phyloP scores from a whole-genome alignment of 495 filamentous ascomycete species.

The Penicillium goetzii region DNA sequence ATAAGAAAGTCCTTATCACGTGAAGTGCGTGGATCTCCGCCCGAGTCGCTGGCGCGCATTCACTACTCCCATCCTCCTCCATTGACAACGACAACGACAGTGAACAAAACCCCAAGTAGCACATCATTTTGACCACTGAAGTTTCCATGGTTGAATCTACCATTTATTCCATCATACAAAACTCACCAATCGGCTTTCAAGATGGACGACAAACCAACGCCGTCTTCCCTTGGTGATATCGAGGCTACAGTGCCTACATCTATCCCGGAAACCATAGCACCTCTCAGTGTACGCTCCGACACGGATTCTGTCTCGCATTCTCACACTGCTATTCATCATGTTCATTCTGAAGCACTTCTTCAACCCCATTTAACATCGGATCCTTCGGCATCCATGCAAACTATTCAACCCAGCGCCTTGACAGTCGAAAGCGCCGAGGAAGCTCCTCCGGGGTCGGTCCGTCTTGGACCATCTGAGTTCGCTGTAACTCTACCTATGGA shows the following conservation, averaged over 20 bases:
- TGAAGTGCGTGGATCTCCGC: constrained; percentile 7
- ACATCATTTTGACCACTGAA: not conserved
- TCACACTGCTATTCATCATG: constrained; percentile 30
- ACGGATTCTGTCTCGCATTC: constrained; percentile 27
- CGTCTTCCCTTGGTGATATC: constrained; percentile 50
- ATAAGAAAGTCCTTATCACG: constrained; percentile 13
- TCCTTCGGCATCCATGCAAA: constrained; percentile 33
- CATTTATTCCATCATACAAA: not conserved
- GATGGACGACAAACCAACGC: constrained; percentile 30
- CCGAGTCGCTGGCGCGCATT: constrained; percentile 11
- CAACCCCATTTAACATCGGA: constrained; percentile 25
- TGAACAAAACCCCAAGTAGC: not conserved
- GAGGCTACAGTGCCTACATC: constrained; percentile 36
- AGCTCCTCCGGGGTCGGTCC: constrained; percentile 41
- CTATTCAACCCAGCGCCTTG: constrained; percentile 49
- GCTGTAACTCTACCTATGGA: constrained; percentile 52
- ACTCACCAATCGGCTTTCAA: not conserved
- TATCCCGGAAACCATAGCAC: constrained; percentile 38
- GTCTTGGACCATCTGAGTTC: constrained; percentile 49
- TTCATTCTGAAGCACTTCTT: constrained; percentile 28
- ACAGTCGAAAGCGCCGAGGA: constrained; percentile 38
- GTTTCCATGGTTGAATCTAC: not conserved
- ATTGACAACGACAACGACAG: not conserved
- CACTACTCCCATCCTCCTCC: constrained; percentile 20
- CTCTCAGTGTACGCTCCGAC: constrained; percentile 45